Conservation (phyloP, 768 basidiomycete species). For the Mycena crocata region DNA sequence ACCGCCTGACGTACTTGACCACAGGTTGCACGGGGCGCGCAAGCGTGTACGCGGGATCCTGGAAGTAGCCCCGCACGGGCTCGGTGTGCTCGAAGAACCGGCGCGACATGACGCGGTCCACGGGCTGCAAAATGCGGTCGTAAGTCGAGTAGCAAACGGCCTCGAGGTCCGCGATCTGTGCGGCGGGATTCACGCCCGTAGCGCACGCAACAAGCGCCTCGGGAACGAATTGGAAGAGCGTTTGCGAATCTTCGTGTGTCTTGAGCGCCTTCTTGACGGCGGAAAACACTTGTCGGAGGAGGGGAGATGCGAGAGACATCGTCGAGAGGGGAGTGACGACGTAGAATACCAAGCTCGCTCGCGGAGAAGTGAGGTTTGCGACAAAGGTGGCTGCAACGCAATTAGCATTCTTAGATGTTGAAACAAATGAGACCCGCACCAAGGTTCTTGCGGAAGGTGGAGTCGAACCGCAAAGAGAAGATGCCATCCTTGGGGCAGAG, state of each 20-base stretch:
- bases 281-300: constrained; percentile 77
- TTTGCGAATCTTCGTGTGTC: constrained; percentile 58
- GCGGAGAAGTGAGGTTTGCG: constrained; percentile 49
- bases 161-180: constrained; percentile 57
- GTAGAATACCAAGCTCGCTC: constrained; percentile 69
- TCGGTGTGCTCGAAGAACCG: constrained; percentile 55
- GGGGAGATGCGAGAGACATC: constrained; percentile 72
- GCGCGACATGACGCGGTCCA: constrained; percentile 72
- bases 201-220: constrained; percentile 66
- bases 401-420: not conserved
- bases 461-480: constrained; percentile 71
- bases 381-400: constrained; percentile 60
- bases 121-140: constrained; percentile 71
- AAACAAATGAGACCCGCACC: constrained; percentile 49
- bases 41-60: constrained; percentile 66
- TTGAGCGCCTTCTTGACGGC: constrained; percentile 69
- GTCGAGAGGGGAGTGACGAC: constrained; percentile 70
- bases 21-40: constrained; percentile 48
- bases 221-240: constrained; percentile 81
- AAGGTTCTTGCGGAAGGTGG: constrained; percentile 74
- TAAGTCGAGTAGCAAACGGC: constrained; percentile 74
- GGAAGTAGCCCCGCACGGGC: constrained; percentile 62
- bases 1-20: constrained; percentile 57
- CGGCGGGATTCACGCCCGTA: constrained; percentile 54
- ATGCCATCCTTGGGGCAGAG: constrained; percentile 66